Base-by-base conservation (phyloP, 371 early-diverging fungal species). In the Coemansia sp. region DNA sequence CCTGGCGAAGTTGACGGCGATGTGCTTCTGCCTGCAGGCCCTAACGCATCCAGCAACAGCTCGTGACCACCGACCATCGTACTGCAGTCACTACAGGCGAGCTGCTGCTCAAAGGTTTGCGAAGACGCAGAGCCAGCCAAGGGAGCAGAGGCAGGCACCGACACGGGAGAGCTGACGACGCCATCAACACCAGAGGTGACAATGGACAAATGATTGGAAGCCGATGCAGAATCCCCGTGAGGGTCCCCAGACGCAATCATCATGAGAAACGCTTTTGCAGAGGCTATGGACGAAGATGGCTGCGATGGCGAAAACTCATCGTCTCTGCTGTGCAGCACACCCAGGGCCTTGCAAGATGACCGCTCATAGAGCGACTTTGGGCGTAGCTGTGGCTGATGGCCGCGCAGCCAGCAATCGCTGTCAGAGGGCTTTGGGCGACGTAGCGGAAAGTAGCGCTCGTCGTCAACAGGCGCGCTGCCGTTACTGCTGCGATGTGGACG, bases 321-420 rank as follows among this genome's bases (percentile, higher is more conserved):
- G 29, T 32, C 15, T 1, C 52, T 17, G 61, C 61, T 29, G 24
- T 52, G 62, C 54, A 66, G 40, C 1, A 54, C 53, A 40, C 8
- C 26, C 59, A 41, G 60, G 32, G 36, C 63, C 39, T 17, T 36
- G 21, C 17, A 26, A 3, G 65, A 29, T 3, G 76, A 23, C 17
- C 58, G 58, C 52, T 73, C 77, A 15, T 69, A 49, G 11, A 77
- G 77, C 59, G 77, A 77, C 21, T 77, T 72, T 58, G 77, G 74
- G 8, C 77, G 68, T 4, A 40, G n/a, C 41, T 52, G 62, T 36
- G 28, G 24, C 26, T 57, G 41, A 49, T 40, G 26, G n/a, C 48
- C 23, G 15, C 44, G 53, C 15, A 19, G 9, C 29, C 44, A 40
- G 9, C 17, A 29, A n/a, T 41, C 48, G 44, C 39, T 19, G 17